Percentiles rank a stretch among this genome's conserved stretches.
Conservation (phyloP, 2,329 filamentous ascomycete genomes). For the Colletotrichum neosansevieriae region DNA sequence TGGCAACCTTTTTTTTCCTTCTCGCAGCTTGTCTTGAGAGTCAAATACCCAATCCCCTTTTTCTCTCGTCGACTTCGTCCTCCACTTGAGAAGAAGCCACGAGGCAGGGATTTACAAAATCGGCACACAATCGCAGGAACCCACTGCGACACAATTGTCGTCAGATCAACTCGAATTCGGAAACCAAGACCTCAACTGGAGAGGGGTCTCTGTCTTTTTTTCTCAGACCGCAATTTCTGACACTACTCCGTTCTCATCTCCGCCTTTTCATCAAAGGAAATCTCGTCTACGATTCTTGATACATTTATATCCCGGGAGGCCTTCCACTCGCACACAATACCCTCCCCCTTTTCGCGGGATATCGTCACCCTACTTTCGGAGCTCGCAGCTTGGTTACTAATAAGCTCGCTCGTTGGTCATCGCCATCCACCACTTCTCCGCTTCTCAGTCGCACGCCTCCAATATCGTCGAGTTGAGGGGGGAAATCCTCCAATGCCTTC, state of each 20-base stretch:
- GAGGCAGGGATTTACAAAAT: constrained; percentile 19
- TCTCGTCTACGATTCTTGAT: constrained; percentile 29
- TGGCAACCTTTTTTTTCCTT: background rate
- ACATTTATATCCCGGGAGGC: constrained; percentile 23
- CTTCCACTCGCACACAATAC: constrained; percentile 11
- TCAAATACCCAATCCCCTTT: background rate
- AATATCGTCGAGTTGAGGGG: constrained; percentile 17
- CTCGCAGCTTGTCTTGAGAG: background rate
- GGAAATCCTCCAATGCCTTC: constrained; percentile 35
- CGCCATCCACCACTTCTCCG: constrained; percentile 1
- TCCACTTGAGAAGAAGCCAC: background rate
- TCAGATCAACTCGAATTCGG: constrained; percentile 32
- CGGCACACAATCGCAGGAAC: background rate
- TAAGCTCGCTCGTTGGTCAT: constrained; percentile 35
- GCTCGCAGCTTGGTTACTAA: constrained; percentile 37
- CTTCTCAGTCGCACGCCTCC: background rate
- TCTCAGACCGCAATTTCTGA: constrained; percentile 35
- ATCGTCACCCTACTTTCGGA: constrained; percentile 10
- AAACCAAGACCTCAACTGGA: constrained; percentile 17
- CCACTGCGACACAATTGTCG: constrained; percentile 31
- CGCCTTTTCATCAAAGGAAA: constrained; percentile 27
- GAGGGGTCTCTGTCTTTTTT: constrained; percentile 28
- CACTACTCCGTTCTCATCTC: constrained; percentile 30
- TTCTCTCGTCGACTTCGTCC: constrained; percentile 2
- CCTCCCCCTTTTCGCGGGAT: constrained; percentile 20